phyloP scores from a whole-genome alignment of 2,329 filamentous ascomycete genomes.

The Dissoconium aciculare region DNA sequence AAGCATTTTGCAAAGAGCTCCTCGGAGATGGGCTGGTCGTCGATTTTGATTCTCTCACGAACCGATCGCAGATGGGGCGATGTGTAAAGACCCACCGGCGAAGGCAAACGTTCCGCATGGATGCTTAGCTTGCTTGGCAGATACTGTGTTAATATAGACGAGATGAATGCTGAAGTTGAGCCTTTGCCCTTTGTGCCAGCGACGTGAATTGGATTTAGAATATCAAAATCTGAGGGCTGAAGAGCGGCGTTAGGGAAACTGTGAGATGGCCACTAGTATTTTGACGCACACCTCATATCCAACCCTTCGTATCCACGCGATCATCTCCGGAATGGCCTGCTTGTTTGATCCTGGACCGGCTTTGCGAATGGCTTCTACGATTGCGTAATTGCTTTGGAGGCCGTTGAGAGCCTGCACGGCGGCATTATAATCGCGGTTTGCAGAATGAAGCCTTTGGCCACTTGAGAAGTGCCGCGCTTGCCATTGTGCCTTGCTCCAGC shows the following conservation, averaged over 20 bases:
- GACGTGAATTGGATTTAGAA: constrained; percentile 58
- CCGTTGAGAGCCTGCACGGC: constrained; percentile 61
- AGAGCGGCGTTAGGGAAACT: constrained; percentile 6
- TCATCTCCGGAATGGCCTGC: constrained; percentile 66
- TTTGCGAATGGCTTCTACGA: constrained; percentile 63
- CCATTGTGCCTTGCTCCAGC: constrained; percentile 2
- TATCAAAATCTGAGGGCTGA: constrained; percentile 48
- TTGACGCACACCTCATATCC: constrained; percentile 52
- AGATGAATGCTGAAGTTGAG: constrained; percentile 70
- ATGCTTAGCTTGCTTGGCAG: constrained; percentile 26
- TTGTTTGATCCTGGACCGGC: constrained; percentile 60
- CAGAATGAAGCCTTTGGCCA: too few relatives aligned
- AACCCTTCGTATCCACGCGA: constrained; percentile 58
- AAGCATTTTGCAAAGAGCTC: constrained; percentile 61
- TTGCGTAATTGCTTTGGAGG: constrained; percentile 63
- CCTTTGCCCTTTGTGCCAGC: constrained; percentile 93
- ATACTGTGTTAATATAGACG: constrained; percentile 59
- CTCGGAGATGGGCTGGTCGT: constrained; percentile 55
- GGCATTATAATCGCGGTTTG: constrained; percentile 28
- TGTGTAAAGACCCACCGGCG: constrained; percentile 58
- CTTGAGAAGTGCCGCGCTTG: constrained; percentile 8
- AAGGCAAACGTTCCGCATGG: constrained; percentile 16
- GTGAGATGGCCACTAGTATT: too few relatives aligned
- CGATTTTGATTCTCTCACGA: constrained; percentile 69
- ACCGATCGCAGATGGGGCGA: constrained; percentile 75